Evolutionary conservation across 768 basidiomycete species (phyloP), one percentile per base, ranked within the genome.

Genomic region (Trametes meyenii): DNA sequence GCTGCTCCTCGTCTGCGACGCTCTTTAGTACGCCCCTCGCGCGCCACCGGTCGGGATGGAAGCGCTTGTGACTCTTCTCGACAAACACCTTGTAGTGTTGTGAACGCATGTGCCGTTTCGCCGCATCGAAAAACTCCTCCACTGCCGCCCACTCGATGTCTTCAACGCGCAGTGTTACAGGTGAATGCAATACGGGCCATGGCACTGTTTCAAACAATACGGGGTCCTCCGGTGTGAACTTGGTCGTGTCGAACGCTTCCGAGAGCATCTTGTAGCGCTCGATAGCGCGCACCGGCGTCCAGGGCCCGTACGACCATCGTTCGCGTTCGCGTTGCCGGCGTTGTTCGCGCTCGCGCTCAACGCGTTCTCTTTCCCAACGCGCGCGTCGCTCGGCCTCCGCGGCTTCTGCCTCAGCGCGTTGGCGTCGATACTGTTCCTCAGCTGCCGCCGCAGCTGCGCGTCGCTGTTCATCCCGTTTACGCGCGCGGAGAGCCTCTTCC

Each of bases 1-100:
- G 79, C 67, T 85, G 81, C 48, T 79, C 74, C 50, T 85, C 85
- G 61, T 89, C 85, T 23, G 71, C 66, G 49, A 89, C 79, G 49
- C 82, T 82, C 60, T 77, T 77, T 69, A 89, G 77, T 38, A 92
- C 74, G 29, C 83, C 83, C 43, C 87, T 79, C 33, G 87, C 85
- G 44, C 85, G 78, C 92, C 90, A 94, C 61, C 88, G 76, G 72
- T 93, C 91, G 1, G 90, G 89, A 66, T 92, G 92, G 71, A 92
- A 93, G 53, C 90, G 66, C 42, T 84, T 80, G 67, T 91, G 83
- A 66, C 86, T 88, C 68, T 84, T 85, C 74, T 89, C 83, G 3
- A 93, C 79, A 57, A 92, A 81, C 1, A 70, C 71, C 68, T 81
- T 85, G 73, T 83, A 92, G 50, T 89, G 87, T 70, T 86, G 83